These are phyloP conservation scores for Xerocomus minutiporus DNA, from an alignment of 1,284 basidiomycete genomes.

Conservation along the genomic window DNA sequence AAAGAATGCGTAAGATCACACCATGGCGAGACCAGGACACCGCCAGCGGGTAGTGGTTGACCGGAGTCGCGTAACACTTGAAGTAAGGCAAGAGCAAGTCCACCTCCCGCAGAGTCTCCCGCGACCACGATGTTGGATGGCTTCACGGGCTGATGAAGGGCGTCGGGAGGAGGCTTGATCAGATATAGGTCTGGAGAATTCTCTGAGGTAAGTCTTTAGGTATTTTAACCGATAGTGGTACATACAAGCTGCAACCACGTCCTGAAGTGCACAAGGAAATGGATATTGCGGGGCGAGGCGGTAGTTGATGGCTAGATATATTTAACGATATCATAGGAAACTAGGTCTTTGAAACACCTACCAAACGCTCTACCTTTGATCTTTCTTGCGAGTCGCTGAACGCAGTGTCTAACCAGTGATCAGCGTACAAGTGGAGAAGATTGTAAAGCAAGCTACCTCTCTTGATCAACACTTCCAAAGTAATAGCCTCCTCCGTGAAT, in stretches of 20 bases:
- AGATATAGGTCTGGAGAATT: slow-evolving; percentile 42
- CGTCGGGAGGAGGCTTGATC: slow-evolving; percentile 63
- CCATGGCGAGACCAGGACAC: slow-evolving; percentile 85
- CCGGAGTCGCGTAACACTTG: slow-evolving; percentile 89
- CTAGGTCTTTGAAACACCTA: slow-evolving; percentile 31
- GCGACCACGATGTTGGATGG: slow-evolving; percentile 82
- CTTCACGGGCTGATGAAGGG: slow-evolving; percentile 72
- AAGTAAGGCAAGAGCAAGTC: slow-evolving; percentile 77
- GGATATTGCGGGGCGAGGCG: slow-evolving; percentile 92
- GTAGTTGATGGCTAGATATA: slow-evolving; percentile 74
- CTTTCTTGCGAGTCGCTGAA: slow-evolving; percentile 86
- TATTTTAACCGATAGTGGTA: neutral
- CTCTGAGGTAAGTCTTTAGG: neutral
- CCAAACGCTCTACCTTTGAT: slow-evolving; percentile 85
- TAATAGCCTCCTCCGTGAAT: slow-evolving; percentile 84
- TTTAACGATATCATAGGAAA: neutral
- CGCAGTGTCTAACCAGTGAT: slow-evolving; percentile 54
- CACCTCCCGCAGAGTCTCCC: slow-evolving; percentile 95
- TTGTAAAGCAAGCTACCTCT: slow-evolving; percentile 42
- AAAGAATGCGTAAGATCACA: slow-evolving; percentile 95
- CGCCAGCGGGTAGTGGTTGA: slow-evolving; percentile 82
- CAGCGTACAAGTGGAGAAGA: slow-evolving; percentile 8
- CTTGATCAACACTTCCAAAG: slow-evolving; percentile 77
- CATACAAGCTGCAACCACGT: slow-evolving; percentile 78
- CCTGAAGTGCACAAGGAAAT: slow-evolving; percentile 92